Conservation (phyloP, 257 asterid species). For the Solanum pinnatisectum region DNA sequence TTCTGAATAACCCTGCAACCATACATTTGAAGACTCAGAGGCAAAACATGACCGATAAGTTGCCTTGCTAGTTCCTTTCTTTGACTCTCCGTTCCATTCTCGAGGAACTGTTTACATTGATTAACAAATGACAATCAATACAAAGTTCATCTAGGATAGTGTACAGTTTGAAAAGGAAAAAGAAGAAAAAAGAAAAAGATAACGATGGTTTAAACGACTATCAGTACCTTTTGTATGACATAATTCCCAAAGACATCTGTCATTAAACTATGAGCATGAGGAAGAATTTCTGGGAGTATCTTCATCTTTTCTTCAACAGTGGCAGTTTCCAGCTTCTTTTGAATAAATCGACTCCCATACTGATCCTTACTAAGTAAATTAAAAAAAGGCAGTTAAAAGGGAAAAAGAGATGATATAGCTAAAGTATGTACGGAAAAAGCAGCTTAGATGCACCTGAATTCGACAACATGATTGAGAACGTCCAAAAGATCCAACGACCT, state of each 20-base stretch:
- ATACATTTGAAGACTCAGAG: constrained; percentile 86
- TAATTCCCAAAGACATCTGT: constrained; percentile 87
- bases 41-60: constrained; percentile 71
- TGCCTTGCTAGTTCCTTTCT: constrained; percentile 65
- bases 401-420: background rate
- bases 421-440: background rate
- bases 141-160: background rate
- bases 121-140: constrained; percentile 1
- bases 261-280: constrained; percentile 66
- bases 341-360: constrained; percentile 86
- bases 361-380: constrained; percentile 64
- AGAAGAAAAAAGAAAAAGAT: background rate
- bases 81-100: constrained; percentile 77
- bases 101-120: constrained; percentile 52
- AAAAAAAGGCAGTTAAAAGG: background rate
- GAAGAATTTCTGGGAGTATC: constrained; percentile 55
- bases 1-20: constrained; percentile 98
- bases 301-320: constrained; percentile 54
- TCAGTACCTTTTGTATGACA: constrained; percentile 76
- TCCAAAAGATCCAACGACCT: constrained; percentile 60
- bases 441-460: constrained; percentile 53
- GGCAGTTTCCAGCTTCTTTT: constrained; percentile 87
- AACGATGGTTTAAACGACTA: background rate
- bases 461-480: constrained; percentile 53
- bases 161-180: background rate